These are phyloP conservation scores for Terana coerulea DNA, from an alignment of 768 basidiomycete species.

Conservation along the genomic window DNA sequence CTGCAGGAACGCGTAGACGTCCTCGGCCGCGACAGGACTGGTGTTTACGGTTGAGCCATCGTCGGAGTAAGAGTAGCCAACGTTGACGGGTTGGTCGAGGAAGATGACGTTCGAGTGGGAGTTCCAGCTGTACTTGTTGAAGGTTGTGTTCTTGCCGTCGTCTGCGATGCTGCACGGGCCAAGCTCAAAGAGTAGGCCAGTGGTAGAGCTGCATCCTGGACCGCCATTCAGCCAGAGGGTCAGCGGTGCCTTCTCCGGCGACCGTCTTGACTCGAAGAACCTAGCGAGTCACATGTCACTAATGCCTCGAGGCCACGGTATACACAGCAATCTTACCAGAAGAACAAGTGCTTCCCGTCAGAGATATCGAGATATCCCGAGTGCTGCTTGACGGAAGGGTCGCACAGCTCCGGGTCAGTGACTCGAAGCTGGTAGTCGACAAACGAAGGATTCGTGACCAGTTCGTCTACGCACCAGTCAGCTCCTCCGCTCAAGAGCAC, in stretches of 20 bases:
- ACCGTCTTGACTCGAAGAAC: slow-evolving; percentile 84
- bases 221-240: slow-evolving; percentile 91
- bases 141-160: slow-evolving; percentile 63
- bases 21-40: slow-evolving; percentile 82
- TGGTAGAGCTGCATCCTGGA: slow-evolving; percentile 38
- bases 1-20: slow-evolving; percentile 83
- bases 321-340: slow-evolving; percentile 38
- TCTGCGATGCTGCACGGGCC: slow-evolving; percentile 80
- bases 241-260: slow-evolving; percentile 75
- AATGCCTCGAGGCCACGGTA: neutral
- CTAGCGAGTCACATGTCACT: slow-evolving; percentile 32
- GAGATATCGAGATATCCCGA: slow-evolving; percentile 57
- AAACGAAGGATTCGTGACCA: slow-evolving; percentile 36
- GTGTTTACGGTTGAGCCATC: slow-evolving; percentile 72
- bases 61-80: slow-evolving; percentile 85
- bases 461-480: slow-evolving; percentile 31
- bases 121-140: slow-evolving; percentile 87
- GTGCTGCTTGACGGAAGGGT: slow-evolving; percentile 46
- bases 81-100: slow-evolving; percentile 79
- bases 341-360: slow-evolving; percentile 54
- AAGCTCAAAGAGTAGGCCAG: slow-evolving; percentile 88
- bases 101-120: slow-evolving; percentile 72
- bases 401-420: slow-evolving; percentile 44
- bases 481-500: neutral
- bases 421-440: slow-evolving; percentile 35